phyloP scores from a whole-genome alignment of 2,329 filamentous ascomycete species.

The Beauveria sp. region DNA sequence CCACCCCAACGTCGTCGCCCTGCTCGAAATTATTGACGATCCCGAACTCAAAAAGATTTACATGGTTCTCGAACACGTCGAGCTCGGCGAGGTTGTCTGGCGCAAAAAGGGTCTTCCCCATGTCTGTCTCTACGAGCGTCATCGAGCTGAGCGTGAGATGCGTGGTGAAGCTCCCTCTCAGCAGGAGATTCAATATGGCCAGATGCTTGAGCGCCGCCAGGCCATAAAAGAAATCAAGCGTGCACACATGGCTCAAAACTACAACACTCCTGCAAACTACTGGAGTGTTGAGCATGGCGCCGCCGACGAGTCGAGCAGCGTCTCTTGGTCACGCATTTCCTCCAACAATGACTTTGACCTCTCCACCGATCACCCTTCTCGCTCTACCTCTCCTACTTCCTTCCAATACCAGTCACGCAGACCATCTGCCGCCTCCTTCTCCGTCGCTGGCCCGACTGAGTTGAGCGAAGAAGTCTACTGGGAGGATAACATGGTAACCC shows the following conservation, averaged over 20 bases:
- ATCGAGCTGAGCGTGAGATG: slow-evolving; percentile 67
- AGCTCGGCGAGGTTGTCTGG: slow-evolving; percentile 91
- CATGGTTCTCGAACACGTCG: slow-evolving; percentile 91
- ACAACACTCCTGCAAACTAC: slow-evolving; percentile 50
- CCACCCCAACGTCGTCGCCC: slow-evolving; percentile 91
- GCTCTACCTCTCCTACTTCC: slow-evolving; percentile 32
- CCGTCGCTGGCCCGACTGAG: slow-evolving; percentile 23
- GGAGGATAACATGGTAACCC: slow-evolving; percentile 49
- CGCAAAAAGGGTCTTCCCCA: slow-evolving; percentile 78
- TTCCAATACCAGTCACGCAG: slow-evolving; percentile 41
- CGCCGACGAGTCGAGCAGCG: slow-evolving; percentile 42
- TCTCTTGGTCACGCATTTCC: slow-evolving; percentile 33
- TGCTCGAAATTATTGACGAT: slow-evolving; percentile 96
- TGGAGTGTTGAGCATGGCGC: slow-evolving; percentile 83
- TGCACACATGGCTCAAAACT: slow-evolving; percentile 40
- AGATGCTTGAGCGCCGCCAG: slow-evolving; percentile 51
- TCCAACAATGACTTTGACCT: slow-evolving; percentile 33
- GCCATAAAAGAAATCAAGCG: slow-evolving; percentile 50
- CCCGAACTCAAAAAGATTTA: slow-evolving; percentile 96
- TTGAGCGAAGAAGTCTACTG: slow-evolving; percentile 27
- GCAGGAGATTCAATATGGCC: slow-evolving; percentile 54
- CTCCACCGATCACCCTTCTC: slow-evolving; percentile 28
- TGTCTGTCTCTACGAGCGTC: slow-evolving; percentile 75
- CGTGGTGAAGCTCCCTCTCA: slow-evolving; percentile 49
- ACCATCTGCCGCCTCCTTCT: slow-evolving; percentile 32